Evolutionary conservation across 1,284 basidiomycete species (phyloP), one percentile per base, ranked within the genome.

Genomic region (Thelephora terrestris): DNA sequence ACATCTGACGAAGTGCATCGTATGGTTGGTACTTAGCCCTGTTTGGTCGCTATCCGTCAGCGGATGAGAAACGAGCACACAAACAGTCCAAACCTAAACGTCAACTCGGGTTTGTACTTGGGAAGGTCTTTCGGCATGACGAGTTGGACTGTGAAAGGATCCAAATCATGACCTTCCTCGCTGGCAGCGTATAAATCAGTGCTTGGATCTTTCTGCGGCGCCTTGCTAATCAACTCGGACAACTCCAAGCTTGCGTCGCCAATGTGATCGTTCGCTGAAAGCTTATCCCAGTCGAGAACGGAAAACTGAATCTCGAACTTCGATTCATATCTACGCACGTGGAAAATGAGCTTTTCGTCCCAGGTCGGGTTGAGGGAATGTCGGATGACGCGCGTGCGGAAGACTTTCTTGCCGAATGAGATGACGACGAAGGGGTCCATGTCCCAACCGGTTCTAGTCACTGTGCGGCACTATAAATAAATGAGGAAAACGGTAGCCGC

Each of bases 381-480:
- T 9, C 91, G 79, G 52, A 93, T 85, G 24, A 93, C 84, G 42
- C 91, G 83, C 0, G 93, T 97, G 3, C 94, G 78, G 69, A 97
- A 98, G 9, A 98, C 90, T 65, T 97, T 97, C 68, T 95, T 94
- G 34, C 93, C 90, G 56, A 99, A 98, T 2, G 91, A 93, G 55
- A 94, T 79, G 55, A 99, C 92, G 14, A 92, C 88, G 59, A 97
- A 98, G 0, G 93, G 93, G 59, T 99, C 93, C 93, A 98, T 98
- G 61, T 98, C 94, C 78, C 84, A 93, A 0, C 87, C 87, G 0
- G 79, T 87, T 2, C 85, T 76, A 2, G 83, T 90, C 77, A 90
- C 86, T 88, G 52, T 2, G 34, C 14, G 12, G 16, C 25, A 50
- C 47, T 47, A 51, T 36, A 21, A 29, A n/a, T 21, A 27, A 20